Evolutionary conservation across 371 early-diverging fungal genomes (phyloP), one percentile per base, ranked within the genome.

Genomic region (Actinomortierella ambigua): DNA sequence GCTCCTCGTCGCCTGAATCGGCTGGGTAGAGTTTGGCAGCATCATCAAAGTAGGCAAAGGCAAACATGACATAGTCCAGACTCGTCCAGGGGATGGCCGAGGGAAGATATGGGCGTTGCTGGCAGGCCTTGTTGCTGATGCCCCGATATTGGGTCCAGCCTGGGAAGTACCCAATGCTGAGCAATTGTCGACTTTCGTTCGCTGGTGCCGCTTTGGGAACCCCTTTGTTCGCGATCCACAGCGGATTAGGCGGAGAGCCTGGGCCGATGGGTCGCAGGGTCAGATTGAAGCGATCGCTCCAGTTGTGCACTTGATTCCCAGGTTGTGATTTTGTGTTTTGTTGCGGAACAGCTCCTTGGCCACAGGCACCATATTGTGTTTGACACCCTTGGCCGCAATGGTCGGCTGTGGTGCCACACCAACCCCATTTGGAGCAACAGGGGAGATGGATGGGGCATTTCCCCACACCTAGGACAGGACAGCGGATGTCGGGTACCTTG

Each of bases 61-160:
- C 64, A 53, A 69, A 69, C 57, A 64, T 60, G 22, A 69, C 69
- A 60, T 69, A 69, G 28, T 69, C 69, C 42, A 69, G 41, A 41
- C 60, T 63, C 1, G 69, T 48, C 69, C 69, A 69, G 4, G 69
- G 64, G 50, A 69, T 69, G 20, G 60, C 40, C 1, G 58, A 60
- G 3, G 69, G 69, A 14, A 60, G 24, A 20, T 63, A 69, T 7
- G 63, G 69, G 18, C 64, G 59, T 15, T 69, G 64, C 14, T 53
- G 60, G 26, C 69, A 69, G n/a, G 40, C 26, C 29, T 24, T 69
- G 42, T 49, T 24, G 11, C 69, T 64, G 26, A 40, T 59, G 7
- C 64, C 69, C 14, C 69, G 50, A 53, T 55, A 60, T 28, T 64
- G 69, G 11, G 69, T 60, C 69, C 69, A 69, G 18, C 69, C 69